Evolutionary conservation across 169 alveolate species (phyloP).

Genomic region (Haemoproteus tartakovskyi): DNA sequence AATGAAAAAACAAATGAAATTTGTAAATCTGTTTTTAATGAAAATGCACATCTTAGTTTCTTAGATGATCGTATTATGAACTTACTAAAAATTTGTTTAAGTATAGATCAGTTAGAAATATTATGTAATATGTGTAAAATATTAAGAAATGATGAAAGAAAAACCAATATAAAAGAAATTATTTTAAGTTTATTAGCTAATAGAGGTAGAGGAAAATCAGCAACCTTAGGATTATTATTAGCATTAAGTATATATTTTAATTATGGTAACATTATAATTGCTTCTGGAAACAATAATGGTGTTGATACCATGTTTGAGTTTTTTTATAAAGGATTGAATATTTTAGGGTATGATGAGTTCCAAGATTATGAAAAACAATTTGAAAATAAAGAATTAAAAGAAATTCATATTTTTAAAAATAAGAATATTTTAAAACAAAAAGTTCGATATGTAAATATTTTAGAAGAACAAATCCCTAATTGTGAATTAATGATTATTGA

Average conservation of each 20-base stretch:
- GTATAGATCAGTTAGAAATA: conserved; percentile 39
- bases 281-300: conserved; percentile 99
- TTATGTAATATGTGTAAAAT: conserved; percentile 38
- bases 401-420: conserved; percentile 54
- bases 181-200: conserved; percentile 88
- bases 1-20: neutral
- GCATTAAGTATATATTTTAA: conserved; percentile 90
- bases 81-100: conserved; percentile 20
- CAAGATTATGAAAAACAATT: conserved; percentile 84
- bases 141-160: conserved; percentile 41
- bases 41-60: neutral
- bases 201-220: conserved; percentile 99
- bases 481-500: conserved; percentile 97
- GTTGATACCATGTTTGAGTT: conserved; percentile 96
- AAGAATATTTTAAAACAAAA: conserved; percentile 67
- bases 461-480: conserved; percentile 62
- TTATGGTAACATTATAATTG: conserved; percentile 93
- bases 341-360: conserved; percentile 90
- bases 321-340: conserved; percentile 91
- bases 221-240: conserved; percentile 94
- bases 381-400: conserved; percentile 63
- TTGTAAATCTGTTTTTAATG: no score
- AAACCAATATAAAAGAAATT: conserved; percentile 37
- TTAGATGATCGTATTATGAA: conserved; percentile 13
- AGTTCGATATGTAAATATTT: conserved; percentile 52